A percentile compares a stretch with the other conserved stretches of the same genome.
phyloP scores from a whole-genome alignment of 345 rosid species.

The Arabidopsis arenosa region DNA sequence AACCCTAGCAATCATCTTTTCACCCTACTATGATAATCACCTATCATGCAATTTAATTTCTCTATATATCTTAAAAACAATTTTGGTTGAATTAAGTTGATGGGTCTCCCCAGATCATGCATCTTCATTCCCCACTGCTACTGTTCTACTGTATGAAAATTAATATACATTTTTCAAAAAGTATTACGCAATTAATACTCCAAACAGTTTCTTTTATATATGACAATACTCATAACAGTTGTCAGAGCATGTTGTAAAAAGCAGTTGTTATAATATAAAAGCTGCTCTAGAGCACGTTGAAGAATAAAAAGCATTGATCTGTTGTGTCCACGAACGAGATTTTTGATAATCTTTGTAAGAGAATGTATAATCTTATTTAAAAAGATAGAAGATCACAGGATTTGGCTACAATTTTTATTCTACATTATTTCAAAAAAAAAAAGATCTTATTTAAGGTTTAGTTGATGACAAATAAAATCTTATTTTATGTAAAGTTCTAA shows the following conservation, averaged over 20 bases:
- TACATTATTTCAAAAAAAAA: background rate
- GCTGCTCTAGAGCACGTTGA: background rate
- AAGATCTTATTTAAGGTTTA: background rate
- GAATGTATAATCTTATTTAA: background rate
- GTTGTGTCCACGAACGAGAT: background rate
- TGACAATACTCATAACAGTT: background rate
- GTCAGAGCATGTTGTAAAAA: conserved; percentile 14
- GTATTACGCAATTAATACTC: background rate
- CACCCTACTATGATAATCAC: background rate
- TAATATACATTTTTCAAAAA: background rate
- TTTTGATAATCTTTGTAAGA: background rate
- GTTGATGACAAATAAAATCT: too few relatives aligned
- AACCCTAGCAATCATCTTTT: background rate
- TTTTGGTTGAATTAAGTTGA: background rate
- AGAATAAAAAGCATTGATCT: background rate
- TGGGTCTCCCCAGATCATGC: background rate
- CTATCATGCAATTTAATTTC: background rate
- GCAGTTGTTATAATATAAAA: background rate
- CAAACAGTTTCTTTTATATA: background rate
- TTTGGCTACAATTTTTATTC: too few relatives aligned
- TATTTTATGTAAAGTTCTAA: background rate
- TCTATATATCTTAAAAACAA: background rate
- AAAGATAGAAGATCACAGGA: too few relatives aligned
- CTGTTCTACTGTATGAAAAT: background rate
- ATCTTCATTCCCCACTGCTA: background rate